phyloP scores from a whole-genome alignment of 2,329 filamentous ascomycete genomes.

The Metarhizium humberi region DNA sequence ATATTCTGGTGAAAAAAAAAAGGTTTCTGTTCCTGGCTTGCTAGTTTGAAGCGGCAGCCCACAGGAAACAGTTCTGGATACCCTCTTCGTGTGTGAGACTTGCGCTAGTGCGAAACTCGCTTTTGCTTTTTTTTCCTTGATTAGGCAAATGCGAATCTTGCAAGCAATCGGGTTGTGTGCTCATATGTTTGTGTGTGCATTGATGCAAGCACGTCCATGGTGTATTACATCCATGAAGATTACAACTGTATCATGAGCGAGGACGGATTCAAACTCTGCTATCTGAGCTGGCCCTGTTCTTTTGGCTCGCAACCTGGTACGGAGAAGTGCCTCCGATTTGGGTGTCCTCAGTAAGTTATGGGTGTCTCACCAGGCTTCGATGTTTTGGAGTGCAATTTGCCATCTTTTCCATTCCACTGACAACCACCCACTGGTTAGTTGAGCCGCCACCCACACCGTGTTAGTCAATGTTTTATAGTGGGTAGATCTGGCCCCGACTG shows the following conservation, averaged over 20 bases:
- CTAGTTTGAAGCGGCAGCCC: background rate
- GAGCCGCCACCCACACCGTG: background rate
- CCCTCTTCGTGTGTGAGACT: slow-evolving; percentile 11
- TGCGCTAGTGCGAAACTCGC: slow-evolving; percentile 7
- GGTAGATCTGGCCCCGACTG: background rate
- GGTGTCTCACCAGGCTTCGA: slow-evolving; percentile 18
- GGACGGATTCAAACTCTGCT: too few relatives aligned
- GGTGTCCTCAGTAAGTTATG: slow-evolving; percentile 14
- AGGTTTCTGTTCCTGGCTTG: background rate
- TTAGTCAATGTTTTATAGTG: background rate
- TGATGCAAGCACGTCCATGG: background rate
- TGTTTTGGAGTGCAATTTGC: slow-evolving; percentile 17
- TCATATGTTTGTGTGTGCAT: background rate
- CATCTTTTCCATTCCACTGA: slow-evolving; percentile 8
- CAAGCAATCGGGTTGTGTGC: background rate
- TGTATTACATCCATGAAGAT: too few relatives aligned
- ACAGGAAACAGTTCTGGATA: background rate
- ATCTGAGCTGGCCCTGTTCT: background rate
- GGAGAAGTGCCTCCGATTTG: slow-evolving; percentile 3
- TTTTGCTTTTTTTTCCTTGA: slow-evolving; percentile 1
- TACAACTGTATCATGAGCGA: background rate
- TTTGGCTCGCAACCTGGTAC: background rate
- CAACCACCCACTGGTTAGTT: background rate
- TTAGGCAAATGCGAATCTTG: background rate
- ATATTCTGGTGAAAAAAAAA: background rate